phyloP scores from a whole-genome alignment of 129 eudicot genomes.

The Artemisia argyi region DNA sequence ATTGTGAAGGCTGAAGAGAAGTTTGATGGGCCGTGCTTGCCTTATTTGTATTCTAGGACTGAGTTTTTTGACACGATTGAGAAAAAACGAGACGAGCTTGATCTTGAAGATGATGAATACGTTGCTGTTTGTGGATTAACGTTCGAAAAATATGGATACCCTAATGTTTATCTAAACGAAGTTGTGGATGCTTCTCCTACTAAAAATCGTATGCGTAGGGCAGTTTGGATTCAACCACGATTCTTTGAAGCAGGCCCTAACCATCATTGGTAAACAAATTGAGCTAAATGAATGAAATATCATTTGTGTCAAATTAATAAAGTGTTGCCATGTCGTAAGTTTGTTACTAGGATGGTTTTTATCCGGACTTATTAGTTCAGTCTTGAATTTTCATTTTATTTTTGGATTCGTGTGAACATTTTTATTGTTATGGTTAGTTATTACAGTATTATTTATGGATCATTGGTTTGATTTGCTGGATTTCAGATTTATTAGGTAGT shows the following conservation, averaged over 20 bases:
- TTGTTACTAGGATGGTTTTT: neutral
- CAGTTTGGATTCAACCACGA: slow-evolving; percentile 40
- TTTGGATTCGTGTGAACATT: no score
- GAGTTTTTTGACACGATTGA: neutral
- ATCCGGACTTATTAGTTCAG: no score
- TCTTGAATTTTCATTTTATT: no score
- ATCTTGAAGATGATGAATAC: slow-evolving; percentile 30
- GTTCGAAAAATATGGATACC: neutral
- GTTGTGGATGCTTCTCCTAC: neutral
- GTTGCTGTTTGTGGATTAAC: slow-evolving; percentile 37
- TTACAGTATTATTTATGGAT: no score
- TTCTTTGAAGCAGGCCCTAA: slow-evolving; percentile 7
- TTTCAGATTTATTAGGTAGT: no score
- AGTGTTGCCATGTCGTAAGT: neutral
- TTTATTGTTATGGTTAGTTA: no score
- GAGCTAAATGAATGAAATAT: neutral
- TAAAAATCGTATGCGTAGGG: neutral
- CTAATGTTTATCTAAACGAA: neutral
- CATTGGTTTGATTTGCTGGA: no score
- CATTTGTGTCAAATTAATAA: neutral
- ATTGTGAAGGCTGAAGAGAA: neutral
- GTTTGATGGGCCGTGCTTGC: neutral
- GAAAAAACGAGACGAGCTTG: neutral
- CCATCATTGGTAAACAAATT: neutral
- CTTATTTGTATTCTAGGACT: neutral